Percentiles rank a stretch among this genome's conserved stretches.
phyloP scores from a whole-genome alignment of 2,329 filamentous ascomycete genomes.

The Fusarium sp. region DNA sequence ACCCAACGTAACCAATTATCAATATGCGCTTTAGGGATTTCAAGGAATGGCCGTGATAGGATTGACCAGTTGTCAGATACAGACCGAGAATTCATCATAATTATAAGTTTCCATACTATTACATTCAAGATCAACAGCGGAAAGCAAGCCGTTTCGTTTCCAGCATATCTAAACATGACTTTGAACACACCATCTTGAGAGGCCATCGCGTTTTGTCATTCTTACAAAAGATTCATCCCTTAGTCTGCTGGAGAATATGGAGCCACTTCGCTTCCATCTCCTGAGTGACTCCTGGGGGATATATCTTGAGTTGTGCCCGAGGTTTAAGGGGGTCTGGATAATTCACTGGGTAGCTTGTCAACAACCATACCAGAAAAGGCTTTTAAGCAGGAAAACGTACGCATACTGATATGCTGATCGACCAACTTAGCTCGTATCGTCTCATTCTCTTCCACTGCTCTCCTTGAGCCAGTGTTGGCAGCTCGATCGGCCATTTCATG shows the following conservation, averaged over 20 bases:
- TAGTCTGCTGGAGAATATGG: constrained; percentile 49
- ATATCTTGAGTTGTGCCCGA: constrained; percentile 52
- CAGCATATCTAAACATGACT: not conserved
- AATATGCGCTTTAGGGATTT: too few relatives aligned
- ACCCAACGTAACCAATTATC: too few relatives aligned
- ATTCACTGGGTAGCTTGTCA: constrained; percentile 37
- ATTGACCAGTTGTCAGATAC: too few relatives aligned
- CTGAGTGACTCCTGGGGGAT: constrained; percentile 56
- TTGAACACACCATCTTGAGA: not conserved
- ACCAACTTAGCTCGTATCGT: constrained; percentile 54
- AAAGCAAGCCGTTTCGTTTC: not conserved
- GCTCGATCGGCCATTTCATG: constrained; percentile 44
- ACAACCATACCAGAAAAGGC: not conserved
- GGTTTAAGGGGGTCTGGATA: constrained; percentile 64
- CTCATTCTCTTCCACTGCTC: constrained; percentile 61
- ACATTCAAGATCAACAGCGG: not conserved
- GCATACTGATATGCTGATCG: constrained; percentile 62
- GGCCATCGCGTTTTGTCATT: not conserved
- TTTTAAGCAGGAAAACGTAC: constrained; percentile 51
- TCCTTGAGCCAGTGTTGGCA: constrained; percentile 51
- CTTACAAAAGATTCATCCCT: constrained; percentile 5
- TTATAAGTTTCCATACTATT: not conserved
- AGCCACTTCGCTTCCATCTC: constrained; percentile 59
- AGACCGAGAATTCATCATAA: not conserved
- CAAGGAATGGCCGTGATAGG: not conserved